phyloP scores from a whole-genome alignment of 129 eudicot genomes.

The Silybum marianum region DNA sequence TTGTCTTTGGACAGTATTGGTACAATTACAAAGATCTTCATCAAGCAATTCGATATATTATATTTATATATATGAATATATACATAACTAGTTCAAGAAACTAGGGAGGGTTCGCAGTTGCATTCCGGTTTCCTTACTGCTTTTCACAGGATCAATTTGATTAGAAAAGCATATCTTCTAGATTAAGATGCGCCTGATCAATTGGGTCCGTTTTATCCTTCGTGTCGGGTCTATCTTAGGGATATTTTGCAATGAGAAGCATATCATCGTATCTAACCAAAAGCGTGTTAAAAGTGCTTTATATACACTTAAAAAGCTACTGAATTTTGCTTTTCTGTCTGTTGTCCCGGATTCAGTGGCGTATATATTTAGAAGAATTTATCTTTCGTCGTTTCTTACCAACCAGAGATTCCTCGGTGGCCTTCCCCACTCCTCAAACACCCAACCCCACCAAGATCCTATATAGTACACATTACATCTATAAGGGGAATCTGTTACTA shows the following conservation, averaged over 20 bases:
- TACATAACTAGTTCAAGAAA: neutral
- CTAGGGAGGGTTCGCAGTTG: neutral
- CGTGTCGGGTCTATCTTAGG: neutral
- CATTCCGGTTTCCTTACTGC: neutral
- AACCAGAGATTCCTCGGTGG: neutral
- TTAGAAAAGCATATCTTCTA: neutral
- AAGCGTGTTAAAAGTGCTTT: neutral
- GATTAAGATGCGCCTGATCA: neutral
- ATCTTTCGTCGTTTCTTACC: neutral
- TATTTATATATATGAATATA: neutral
- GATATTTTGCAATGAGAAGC: constrained; percentile 6
- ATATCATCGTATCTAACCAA: neutral
- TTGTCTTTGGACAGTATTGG: neutral
- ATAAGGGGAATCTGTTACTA: neutral
- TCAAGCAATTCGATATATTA: neutral
- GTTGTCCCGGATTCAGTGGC: neutral
- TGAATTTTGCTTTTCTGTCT: neutral
- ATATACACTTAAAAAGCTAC: neutral
- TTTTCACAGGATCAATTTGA: neutral
- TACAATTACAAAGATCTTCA: neutral
- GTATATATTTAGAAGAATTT: neutral
- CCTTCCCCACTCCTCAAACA: neutral
- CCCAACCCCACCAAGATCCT: constrained; percentile 14
- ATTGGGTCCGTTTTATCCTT: neutral
- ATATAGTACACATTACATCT: neutral